Evolutionary conservation across 2,329 filamentous ascomycete species (phyloP).

Genomic region (Corynespora cassiicola): DNA sequence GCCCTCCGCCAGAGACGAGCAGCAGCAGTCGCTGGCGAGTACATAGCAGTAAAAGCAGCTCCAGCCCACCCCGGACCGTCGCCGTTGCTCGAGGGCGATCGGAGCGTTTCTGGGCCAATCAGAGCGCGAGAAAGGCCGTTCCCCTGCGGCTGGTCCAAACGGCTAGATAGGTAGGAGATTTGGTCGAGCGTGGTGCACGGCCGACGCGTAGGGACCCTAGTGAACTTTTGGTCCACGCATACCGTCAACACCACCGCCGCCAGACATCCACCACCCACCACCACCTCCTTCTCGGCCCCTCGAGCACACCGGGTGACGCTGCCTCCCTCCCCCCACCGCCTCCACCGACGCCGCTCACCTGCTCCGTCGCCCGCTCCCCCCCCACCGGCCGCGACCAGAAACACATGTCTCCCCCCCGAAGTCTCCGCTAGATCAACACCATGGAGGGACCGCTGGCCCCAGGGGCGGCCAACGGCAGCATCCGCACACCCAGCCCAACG

Average conservation of each 20-base stretch:
- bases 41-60: too few relatives aligned
- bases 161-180: conserved; percentile 18
- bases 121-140: too few relatives aligned
- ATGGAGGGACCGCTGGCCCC: conserved; percentile 52
- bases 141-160: conserved; percentile 27
- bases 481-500: conserved; percentile 43
- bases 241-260: conserved; percentile 24
- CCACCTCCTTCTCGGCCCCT: conserved; percentile 8
- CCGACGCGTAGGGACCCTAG: too few relatives aligned
- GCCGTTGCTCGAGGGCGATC: too few relatives aligned
- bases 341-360: too few relatives aligned
- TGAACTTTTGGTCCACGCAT: conserved; percentile 32
- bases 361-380: conserved; percentile 7
- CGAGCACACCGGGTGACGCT: too few relatives aligned
- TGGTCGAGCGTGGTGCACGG: conserved; percentile 19
- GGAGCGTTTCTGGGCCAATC: too few relatives aligned
- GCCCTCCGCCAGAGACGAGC: too few relatives aligned
- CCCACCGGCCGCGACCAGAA: conserved; percentile 26
- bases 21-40: too few relatives aligned
- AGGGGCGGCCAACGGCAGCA: conserved; percentile 47
- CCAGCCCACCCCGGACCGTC: too few relatives aligned
- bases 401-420: conserved; percentile 40
- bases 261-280: conserved; percentile 12
- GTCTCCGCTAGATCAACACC: conserved; percentile 31
- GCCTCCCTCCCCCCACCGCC: too few relatives aligned